A percentile compares a stretch with the other conserved stretches of the same genome.
These are phyloP conservation scores for Orbilia quercus DNA, from an alignment of 2,329 filamentous ascomycete genomes.

Conservation along the genomic window DNA sequence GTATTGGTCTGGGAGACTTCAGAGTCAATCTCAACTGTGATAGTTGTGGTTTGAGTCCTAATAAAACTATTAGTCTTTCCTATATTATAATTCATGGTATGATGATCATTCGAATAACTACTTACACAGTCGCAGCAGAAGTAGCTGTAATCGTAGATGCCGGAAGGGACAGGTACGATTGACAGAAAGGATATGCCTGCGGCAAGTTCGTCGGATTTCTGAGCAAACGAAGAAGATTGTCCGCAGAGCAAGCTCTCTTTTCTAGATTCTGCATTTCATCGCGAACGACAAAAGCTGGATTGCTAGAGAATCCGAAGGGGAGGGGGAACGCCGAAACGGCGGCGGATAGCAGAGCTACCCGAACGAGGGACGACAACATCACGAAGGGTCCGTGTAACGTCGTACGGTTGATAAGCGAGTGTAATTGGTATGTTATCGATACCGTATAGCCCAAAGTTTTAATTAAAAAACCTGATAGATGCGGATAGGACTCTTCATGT, in stretches of 20 bases:
- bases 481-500: too few species aligned
- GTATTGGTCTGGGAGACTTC: conserved; percentile 25
- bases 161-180: conserved; percentile 12
- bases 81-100: not conserved
- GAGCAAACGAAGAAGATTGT: conserved; percentile 27
- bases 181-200: conserved; percentile 23
- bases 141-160: not conserved
- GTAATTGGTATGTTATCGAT: conserved; percentile 14
- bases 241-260: conserved; percentile 11
- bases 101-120: too few species aligned
- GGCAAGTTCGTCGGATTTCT: conserved; percentile 21
- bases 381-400: conserved; percentile 16
- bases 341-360: conserved; percentile 16
- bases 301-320: conserved; percentile 16
- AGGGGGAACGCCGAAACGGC: conserved; percentile 25
- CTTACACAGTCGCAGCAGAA: not conserved
- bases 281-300: conserved; percentile 10
- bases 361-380: conserved; percentile 22
- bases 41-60: conserved; percentile 16
- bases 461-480: not conserved
- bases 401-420: too few species aligned
- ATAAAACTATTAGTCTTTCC: not conserved
- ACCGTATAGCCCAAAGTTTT: not conserved
- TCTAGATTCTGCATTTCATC: not conserved
- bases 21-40: conserved; percentile 14